These are phyloP conservation scores for Saksenaea oblongispora DNA, from an alignment of 371 early-diverging fungal species.

Conservation along the genomic window DNA sequence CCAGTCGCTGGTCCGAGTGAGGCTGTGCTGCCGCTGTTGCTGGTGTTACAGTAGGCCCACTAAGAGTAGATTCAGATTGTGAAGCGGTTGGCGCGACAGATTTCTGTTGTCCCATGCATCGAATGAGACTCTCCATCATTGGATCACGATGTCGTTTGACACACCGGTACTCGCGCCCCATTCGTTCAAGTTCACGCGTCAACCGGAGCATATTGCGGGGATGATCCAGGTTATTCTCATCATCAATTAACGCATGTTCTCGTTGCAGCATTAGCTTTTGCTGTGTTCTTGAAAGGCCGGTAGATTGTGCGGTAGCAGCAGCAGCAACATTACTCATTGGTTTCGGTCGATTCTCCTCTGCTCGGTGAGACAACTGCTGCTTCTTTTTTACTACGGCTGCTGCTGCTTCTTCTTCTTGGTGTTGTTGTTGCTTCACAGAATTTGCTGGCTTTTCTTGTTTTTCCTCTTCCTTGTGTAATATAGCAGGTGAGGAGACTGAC, in stretches of 20 bases:
- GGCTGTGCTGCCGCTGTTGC: slow-evolving; percentile 5
- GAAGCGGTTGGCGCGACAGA: slow-evolving; percentile 15
- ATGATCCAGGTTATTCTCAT: slow-evolving; percentile 47
- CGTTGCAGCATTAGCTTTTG: slow-evolving; percentile 53
- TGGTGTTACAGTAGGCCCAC: neutral
- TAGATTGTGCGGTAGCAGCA: slow-evolving; percentile 21
- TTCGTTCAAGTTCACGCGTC: slow-evolving; percentile 50
- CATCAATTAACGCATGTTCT: slow-evolving; percentile 50
- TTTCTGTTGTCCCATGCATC: slow-evolving; percentile 24
- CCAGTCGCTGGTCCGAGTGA: slow-evolving; percentile 21
- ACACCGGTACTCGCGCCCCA: slow-evolving; percentile 46
- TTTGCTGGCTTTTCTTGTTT: neutral
- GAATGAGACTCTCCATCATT: slow-evolving; percentile 34
- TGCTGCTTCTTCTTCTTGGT: neutral
- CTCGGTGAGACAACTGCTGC: neutral
- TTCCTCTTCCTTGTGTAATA: slow-evolving; percentile 4
- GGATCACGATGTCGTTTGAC: slow-evolving; percentile 42
- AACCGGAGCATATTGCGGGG: slow-evolving; percentile 51
- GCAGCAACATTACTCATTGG: slow-evolving; percentile 21
- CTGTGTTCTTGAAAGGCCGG: slow-evolving; percentile 50
- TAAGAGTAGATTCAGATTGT: neutral
- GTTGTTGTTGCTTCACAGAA: neutral
- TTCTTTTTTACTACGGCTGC: neutral
- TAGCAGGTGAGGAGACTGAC: slow-evolving; percentile 15
- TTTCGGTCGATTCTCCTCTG: neutral